These are phyloP conservation scores for Candida montana DNA, from an alignment of 805 yeast species.

Conservation along the genomic window DNA sequence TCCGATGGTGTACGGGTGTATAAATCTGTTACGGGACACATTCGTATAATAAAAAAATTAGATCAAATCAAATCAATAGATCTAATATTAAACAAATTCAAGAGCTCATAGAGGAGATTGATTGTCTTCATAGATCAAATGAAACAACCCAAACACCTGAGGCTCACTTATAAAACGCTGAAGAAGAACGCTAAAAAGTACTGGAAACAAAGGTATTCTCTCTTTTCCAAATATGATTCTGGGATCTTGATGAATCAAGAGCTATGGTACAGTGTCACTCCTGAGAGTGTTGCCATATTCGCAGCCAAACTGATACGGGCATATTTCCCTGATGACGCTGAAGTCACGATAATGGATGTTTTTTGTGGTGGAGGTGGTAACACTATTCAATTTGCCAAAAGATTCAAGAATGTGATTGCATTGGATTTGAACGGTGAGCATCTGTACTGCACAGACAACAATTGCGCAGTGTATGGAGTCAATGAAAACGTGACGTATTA, in stretches of 20 bases:
- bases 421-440: constrained; percentile 58
- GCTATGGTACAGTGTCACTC: constrained; percentile 86
- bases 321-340: constrained; percentile 36
- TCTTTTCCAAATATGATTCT: constrained; percentile 61
- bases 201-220: constrained; percentile 55
- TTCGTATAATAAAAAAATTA: too few relatives aligned
- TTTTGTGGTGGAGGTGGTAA: constrained; percentile 92
- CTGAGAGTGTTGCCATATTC: constrained; percentile 64
- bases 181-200: constrained; percentile 25
- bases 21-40: too few relatives aligned
- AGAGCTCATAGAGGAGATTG: too few relatives aligned
- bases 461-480: constrained; percentile 60
- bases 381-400: constrained; percentile 64
- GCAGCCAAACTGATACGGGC: constrained; percentile 48
- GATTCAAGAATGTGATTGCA: constrained; percentile 53
- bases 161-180: constrained; percentile 10
- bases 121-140: too few relatives aligned
- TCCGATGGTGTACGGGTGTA: too few relatives aligned
- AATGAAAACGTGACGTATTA: constrained; percentile 42
- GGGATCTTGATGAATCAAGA: constrained; percentile 68
- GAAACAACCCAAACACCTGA: background rate
- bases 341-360: constrained; percentile 38
- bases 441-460: constrained; percentile 60
- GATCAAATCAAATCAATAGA: too few relatives aligned
- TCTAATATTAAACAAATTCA: too few relatives aligned